Evolutionary conservation across 148 eudicot genomes (phyloP).

Genomic region (Rheum nobile): DNA sequence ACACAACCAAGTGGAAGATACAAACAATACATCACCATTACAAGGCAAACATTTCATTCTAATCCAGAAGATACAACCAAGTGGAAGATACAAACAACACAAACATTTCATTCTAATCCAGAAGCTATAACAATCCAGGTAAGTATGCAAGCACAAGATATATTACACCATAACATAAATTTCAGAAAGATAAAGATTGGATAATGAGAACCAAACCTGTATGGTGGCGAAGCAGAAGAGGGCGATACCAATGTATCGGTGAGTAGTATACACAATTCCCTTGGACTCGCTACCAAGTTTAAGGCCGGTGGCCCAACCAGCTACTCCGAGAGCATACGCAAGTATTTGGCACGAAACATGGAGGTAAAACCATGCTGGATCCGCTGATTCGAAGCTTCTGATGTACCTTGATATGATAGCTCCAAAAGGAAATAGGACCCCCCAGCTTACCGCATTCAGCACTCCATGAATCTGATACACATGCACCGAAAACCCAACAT

Average conservation of each 20-base stretch:
- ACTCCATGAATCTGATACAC: conserved; percentile 75
- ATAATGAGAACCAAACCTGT: conserved; percentile 36
- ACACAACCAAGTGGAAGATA: not conserved
- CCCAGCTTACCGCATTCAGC: conserved; percentile 90
- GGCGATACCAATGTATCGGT: conserved; percentile 73
- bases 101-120: not conserved
- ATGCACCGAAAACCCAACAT: not conserved
- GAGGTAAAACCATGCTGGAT: conserved; percentile 87
- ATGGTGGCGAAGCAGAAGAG: conserved; percentile 82
- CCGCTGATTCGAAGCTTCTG: conserved; percentile 59
- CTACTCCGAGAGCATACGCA: conserved; percentile 76
- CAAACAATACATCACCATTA: not conserved
- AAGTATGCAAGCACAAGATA: not conserved
- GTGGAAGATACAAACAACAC: not conserved
- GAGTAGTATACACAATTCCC: conserved; percentile 41
- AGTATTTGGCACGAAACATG: conserved; percentile 66
- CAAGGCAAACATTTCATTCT: not conserved
- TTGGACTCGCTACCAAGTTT: conserved; percentile 68
- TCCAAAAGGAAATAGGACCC: conserved; percentile 73
- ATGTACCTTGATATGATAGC: conserved; percentile 65
- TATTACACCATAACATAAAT: not conserved
- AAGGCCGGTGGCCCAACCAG: conserved; percentile 95
- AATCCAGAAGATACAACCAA: not conserved
- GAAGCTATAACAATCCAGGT: too few species aligned
- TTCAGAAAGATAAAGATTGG: not conserved